phyloP scores from a whole-genome alignment of 176 grass and related monocot species.

The Musa troglodytarum region DNA sequence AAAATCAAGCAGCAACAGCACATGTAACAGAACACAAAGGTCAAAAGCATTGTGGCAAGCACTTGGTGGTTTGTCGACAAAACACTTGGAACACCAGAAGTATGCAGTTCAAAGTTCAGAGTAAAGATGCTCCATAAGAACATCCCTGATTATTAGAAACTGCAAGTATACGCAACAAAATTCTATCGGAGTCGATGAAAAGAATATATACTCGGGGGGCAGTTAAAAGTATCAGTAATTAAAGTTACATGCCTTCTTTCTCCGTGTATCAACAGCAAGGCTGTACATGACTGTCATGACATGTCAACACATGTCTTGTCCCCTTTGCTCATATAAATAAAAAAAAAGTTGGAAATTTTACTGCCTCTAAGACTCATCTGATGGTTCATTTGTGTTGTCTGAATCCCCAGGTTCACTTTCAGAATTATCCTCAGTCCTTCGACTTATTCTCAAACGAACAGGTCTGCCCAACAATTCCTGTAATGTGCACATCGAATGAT shows the following conservation, averaged over 20 bases:
- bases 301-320: not conserved
- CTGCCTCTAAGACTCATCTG: slow-evolving; percentile 28
- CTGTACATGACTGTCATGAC: not conserved
- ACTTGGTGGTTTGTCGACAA: not conserved
- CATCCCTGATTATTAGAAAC: not conserved
- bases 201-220: not conserved
- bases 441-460: slow-evolving; percentile 46
- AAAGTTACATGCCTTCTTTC: not conserved
- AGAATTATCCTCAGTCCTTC: slow-evolving; percentile 29
- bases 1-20: not conserved
- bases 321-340: not conserved
- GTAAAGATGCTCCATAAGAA: not conserved
- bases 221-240: not conserved
- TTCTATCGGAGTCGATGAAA: not conserved
- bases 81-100: not conserved
- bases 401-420: slow-evolving; percentile 22
- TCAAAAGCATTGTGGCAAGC: not conserved
- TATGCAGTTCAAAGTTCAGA: not conserved
- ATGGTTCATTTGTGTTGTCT: slow-evolving; percentile 15
- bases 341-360: not conserved
- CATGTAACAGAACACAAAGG: not conserved
- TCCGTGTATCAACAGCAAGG: not conserved
- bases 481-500: slow-evolving; percentile 2
- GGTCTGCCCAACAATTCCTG: slow-evolving; percentile 86
- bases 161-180: not conserved